Evolutionary conservation across 768 basidiomycete genomes (phyloP).

Genomic region (Lactifluus piperatus): DNA sequence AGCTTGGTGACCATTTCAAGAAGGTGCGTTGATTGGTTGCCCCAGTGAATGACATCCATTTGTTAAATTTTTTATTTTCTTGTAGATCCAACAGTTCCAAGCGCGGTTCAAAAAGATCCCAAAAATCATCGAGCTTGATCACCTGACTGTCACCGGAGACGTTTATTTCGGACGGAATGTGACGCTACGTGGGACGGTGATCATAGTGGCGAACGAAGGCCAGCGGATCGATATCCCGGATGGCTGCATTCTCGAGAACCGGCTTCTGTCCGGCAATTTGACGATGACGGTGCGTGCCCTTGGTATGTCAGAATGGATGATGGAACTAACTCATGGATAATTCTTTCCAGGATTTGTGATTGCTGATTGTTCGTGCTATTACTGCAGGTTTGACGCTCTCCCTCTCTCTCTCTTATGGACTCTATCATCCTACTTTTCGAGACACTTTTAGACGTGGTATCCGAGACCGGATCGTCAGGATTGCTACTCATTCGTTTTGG

Average conservation of each 20-base stretch:
- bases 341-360: slow-evolving; percentile 11
- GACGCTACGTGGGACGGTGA: slow-evolving; percentile 83
- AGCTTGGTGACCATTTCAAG: slow-evolving; percentile 95
- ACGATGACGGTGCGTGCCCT: slow-evolving; percentile 56
- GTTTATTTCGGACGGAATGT: slow-evolving; percentile 85
- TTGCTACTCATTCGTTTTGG: not conserved
- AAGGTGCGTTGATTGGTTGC: slow-evolving; percentile 42
- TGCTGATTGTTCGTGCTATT: not conserved
- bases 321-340: too few relatives aligned
- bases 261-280: slow-evolving; percentile 75
- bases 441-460: not conserved
- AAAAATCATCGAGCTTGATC: slow-evolving; percentile 83
- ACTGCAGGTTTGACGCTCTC: not conserved
- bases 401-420: too few relatives aligned
- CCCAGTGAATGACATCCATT: not conserved
- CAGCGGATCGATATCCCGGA: slow-evolving; percentile 69
- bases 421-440: not conserved
- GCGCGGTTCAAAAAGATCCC: slow-evolving; percentile 95
- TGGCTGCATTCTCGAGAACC: slow-evolving; percentile 62
- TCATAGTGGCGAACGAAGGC: slow-evolving; percentile 74
- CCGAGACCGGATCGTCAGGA: not conserved
- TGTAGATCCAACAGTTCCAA: slow-evolving; percentile 77
- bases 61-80: not conserved
- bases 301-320: too few relatives aligned
- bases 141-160: slow-evolving; percentile 88